Evolutionary conservation across 305 asterid species (phyloP).

Genomic region (Fraxinus velutina): DNA sequence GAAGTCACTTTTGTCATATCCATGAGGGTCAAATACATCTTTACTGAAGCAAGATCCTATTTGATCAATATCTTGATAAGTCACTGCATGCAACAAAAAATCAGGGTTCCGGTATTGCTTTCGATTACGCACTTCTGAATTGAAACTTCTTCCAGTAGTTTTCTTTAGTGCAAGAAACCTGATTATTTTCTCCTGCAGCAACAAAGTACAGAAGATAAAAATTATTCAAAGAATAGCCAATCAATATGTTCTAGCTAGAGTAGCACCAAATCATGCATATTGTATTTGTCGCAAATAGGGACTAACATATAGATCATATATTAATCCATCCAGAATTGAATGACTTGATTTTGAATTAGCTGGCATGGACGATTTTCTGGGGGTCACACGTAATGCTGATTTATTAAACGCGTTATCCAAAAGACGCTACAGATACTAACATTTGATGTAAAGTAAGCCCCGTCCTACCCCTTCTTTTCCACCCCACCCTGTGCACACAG

Average conservation of each 20-base stretch:
- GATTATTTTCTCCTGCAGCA: conserved; percentile 57
- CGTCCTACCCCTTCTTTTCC: neutral
- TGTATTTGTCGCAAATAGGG: neutral
- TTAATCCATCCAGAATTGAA: neutral
- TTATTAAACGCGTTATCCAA: neutral
- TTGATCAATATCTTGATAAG: conserved; percentile 87
- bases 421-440: neutral
- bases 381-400: neutral
- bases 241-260: neutral
- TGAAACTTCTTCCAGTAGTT: conserved; percentile 75
- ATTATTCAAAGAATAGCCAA: neutral
- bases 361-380: neutral
- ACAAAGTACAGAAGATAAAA: conserved; percentile 20
- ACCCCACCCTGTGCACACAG: neutral
- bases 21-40: conserved; percentile 95
- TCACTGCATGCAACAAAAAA: conserved; percentile 89
- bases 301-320: neutral
- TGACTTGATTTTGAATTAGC: neutral
- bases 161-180: conserved; percentile 68
- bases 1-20: conserved; percentile 85
- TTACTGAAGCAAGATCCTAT: conserved; percentile 88
- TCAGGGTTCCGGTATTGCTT: conserved; percentile 95
- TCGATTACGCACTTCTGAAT: conserved; percentile 85
- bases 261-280: neutral
- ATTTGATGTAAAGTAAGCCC: neutral